Base-by-base conservation (phyloP, 2,329 filamentous ascomycete species). In the Cryphonectria radicalis region DNA sequence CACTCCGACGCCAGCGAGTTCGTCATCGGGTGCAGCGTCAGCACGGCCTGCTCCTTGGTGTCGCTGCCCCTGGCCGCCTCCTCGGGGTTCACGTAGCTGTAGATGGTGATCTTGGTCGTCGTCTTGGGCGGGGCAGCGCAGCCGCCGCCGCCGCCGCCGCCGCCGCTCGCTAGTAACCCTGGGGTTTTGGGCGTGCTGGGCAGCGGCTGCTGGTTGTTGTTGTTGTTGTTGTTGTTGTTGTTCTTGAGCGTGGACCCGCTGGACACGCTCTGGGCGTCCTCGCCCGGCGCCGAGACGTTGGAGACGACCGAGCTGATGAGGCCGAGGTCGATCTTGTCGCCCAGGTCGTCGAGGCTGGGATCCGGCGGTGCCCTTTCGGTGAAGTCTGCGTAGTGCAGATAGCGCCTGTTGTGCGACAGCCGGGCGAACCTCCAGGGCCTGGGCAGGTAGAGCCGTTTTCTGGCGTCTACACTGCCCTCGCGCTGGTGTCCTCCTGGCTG, bases 251-350 rank as follows among this genome's bases (percentile, higher is more conserved):
- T 85, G 13, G 83, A 81, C 11, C 77, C 81, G 72, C 83, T 84
- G 17, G 78, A 78, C 35, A 83, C 82, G 76, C 84, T 85, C 72
- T 81, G 82, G 25, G 77, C 79, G 68, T 89, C 87, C 37, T 86
- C 83, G 59, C 87, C 86, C 46, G 88, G 85, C 10, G 92, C 89
- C 46, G 93, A 94, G 69, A 98, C 92, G 78, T 98, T 98, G 75
- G 94, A 97, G 72, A 97, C 93, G 11, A 99, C 95, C 0, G 94
- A 97, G 75, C 93, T 97, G 78, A 98, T 93, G 69, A 89, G 92
- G 74, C 90, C 90, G 60, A 98, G 87, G 80, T 98, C 95, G 74
- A 98, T 90, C 82, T 94, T 97, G 74, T 97, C 92, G 32, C 86
- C 85, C 69, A 98, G 83, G 67, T 87, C 84, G 74, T 96, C 93